Percentiles rank a stretch among this genome's conserved stretches.
Conservation (phyloP, 1,284 basidiomycete genomes). For the Ganoderma meredithae region DNA sequence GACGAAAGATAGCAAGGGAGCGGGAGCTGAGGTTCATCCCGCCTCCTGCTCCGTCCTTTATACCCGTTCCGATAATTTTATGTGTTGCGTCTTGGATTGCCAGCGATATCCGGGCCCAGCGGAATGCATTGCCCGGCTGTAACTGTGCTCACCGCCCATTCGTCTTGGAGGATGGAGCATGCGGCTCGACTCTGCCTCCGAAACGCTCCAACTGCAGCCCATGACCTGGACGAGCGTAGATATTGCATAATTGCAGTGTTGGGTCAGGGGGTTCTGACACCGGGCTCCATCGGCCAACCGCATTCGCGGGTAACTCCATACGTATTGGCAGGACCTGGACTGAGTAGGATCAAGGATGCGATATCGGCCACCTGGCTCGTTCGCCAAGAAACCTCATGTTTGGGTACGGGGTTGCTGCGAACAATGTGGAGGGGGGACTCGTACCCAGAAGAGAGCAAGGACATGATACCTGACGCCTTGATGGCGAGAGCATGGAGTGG, state of each 20-base stretch:
- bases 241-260: not conserved
- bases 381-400: not conserved
- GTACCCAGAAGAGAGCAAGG: not conserved
- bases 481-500: not conserved
- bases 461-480: not conserved
- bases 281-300: not conserved
- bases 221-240: not conserved
- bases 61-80: not conserved
- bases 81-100: not conserved
- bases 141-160: not conserved
- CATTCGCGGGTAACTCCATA: not conserved
- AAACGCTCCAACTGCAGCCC: not conserved
- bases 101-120: not conserved
- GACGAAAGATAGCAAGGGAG: conserved; percentile 19
- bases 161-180: not conserved
- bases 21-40: conserved; percentile 17
- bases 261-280: not conserved
- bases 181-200: not conserved
- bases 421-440: not conserved
- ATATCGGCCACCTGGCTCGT: not conserved
- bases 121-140: not conserved
- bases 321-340: not conserved
- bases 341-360: not conserved
- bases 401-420: not conserved
- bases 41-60: not conserved